Conservation (phyloP, 73 alveolate species). For the Breviolum minutum region DNA sequence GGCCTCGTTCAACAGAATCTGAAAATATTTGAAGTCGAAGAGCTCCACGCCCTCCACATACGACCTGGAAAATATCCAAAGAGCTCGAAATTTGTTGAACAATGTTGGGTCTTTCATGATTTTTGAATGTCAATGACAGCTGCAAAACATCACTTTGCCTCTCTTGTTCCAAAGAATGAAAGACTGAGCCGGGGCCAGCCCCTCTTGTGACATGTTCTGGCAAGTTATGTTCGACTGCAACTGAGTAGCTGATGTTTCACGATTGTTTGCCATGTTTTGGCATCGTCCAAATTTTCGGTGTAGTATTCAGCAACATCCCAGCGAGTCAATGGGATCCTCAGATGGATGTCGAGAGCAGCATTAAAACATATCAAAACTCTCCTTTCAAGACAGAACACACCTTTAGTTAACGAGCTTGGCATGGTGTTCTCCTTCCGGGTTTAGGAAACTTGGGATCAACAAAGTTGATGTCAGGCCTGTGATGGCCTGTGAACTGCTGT, state of each 20-base stretch:
- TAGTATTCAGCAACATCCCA: conserved; percentile 50
- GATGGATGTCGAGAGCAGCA: no score
- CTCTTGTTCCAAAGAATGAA: neutral
- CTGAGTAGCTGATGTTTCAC: conserved; percentile 39
- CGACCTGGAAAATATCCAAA: neutral
- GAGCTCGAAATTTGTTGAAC: neutral
- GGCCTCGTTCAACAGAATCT: conserved; percentile 71
- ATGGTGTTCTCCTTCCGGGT: no score
- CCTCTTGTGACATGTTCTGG: no score
- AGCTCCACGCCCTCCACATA: conserved; percentile 84
- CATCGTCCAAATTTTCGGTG: conserved; percentile 55
- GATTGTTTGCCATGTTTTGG: conserved; percentile 22
- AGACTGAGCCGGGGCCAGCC: no score
- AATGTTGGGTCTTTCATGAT: neutral
- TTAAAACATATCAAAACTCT: neutral
- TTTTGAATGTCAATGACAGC: neutral
- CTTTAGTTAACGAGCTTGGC: neutral
- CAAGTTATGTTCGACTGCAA: neutral
- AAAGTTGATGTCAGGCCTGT: no score
- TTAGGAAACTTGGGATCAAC: no score
- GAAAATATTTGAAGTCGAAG: conserved; percentile 74
- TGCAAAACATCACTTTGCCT: neutral
- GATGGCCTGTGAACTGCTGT: no score
- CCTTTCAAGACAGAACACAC: neutral
- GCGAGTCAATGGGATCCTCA: conserved; percentile 60